Evolutionary conservation across 306 rosid genomes (phyloP).

Genomic region (Acmispon strigosus): DNA sequence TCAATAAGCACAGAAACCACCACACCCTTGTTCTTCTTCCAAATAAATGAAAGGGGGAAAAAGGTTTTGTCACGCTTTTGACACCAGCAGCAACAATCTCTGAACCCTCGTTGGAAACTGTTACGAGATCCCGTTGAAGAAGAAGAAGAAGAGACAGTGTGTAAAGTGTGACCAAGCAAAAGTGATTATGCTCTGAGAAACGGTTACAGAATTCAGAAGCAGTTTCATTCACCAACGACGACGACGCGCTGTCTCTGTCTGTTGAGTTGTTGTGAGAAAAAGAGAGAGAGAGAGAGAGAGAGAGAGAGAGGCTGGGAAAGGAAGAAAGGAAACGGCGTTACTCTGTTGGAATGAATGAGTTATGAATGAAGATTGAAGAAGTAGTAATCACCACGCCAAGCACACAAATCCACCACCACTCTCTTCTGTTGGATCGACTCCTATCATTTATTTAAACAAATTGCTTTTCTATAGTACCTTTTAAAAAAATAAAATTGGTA

Average conservation of each 20-base stretch:
- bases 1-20: no score
- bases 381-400: background rate
- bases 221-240: background rate
- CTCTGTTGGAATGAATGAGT: conserved; percentile 1
- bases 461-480: no score
- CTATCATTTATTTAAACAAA: background rate
- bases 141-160: background rate
- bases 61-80: background rate
- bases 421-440: background rate
- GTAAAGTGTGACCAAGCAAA: background rate
- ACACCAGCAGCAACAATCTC: no score
- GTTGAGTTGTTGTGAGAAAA: background rate
- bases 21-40: no score
- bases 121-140: conserved; percentile 20
- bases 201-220: background rate
- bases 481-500: no score
- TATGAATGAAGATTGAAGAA: no score
- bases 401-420: no score
- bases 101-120: no score
- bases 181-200: background rate
- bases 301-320: background rate
- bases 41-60: background rate
- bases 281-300: no score
- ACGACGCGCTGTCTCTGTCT: background rate
- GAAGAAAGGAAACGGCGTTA: conserved; percentile 28